Evolutionary conservation across 768 basidiomycete genomes (phyloP).

Genomic region (Mycena maculata): DNA sequence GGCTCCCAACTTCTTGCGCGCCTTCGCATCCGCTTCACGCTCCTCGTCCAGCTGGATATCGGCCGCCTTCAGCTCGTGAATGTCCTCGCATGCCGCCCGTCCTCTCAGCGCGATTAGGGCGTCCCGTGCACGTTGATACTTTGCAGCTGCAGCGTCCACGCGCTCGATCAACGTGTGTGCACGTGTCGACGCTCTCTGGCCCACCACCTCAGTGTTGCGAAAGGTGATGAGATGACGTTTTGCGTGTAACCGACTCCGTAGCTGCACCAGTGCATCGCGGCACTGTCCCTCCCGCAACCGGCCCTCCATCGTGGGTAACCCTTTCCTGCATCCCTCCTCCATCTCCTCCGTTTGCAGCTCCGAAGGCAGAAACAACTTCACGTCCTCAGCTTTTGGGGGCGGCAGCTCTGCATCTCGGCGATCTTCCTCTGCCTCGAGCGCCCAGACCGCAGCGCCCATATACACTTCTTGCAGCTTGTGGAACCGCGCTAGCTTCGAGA

Average conservation of each 20-base stretch:
- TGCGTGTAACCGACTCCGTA: conserved; percentile 9
- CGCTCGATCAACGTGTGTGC: not conserved
- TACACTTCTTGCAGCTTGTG: not conserved
- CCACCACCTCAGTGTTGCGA: not conserved
- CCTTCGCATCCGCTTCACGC: conserved; percentile 5
- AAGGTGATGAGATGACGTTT: conserved; percentile 7
- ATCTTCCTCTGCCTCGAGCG: conserved; percentile 20
- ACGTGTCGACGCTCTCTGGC: not conserved
- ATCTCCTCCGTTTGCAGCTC: not conserved
- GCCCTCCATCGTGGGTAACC: conserved; percentile 10
- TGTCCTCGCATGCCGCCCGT: no score
- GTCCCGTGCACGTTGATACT: not conserved
- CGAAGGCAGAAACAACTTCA: conserved; percentile 23
- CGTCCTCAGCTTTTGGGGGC: conserved; percentile 13
- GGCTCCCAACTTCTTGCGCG: not conserved
- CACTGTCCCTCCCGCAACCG: conserved; percentile 28
- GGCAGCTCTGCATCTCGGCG: not conserved
- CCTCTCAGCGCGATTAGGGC: not conserved
- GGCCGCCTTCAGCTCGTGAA: conserved; percentile 7
- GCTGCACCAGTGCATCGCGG: not conserved
- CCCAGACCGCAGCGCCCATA: conserved; percentile 13
- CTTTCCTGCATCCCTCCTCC: not conserved
- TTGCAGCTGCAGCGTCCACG: not conserved
- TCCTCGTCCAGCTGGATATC: conserved; percentile 24
- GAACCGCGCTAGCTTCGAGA: conserved; percentile 13